Evolutionary conservation across 768 basidiomycete species (phyloP), one percentile per base, ranked within the genome.

Genomic region (Chalciporus pseudorubinellus): DNA sequence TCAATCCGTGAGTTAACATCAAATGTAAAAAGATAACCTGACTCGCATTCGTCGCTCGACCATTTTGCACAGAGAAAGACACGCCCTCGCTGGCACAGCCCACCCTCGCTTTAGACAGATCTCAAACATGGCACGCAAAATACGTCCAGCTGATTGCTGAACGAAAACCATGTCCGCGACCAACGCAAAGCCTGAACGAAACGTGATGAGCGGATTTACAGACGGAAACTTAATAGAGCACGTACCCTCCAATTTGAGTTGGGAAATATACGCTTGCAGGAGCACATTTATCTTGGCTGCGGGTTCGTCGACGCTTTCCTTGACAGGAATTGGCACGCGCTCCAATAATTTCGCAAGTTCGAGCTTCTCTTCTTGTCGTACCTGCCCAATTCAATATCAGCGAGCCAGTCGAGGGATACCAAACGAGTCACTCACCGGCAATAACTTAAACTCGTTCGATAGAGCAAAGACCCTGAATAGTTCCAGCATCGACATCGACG

Each of bases 21-120:
- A 26, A 26, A 2, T 6, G 7, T 9, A 26, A 6, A 26, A 26
- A 26, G 3, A 26, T 26, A 26, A 26, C 26, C 26, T 26, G 26
- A 26, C 26, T 26, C 26, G 9, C 91, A 92, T 90, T 49, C 85
- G 72, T 59, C 85, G 83, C 63, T 92, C 92, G 0, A 92, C 89
- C 93, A 95, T 95, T 73, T 98, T 98, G 76, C 94, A 98, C 51
- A 99, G 72, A 53, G 93, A 89, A 24, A 98, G 78, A 4, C 92
- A 92, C 7, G 91, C 87, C 59, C 92, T 85, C 0, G 95, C 93
- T 0, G 95, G 92, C 1, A 88, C 79, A 2, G 97, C 92, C 97
- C 97, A 99, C n/a, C 95, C 95, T 39, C 94, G 85, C 72, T 95
- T 97, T 52, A 98, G 73, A 66, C 95, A 98, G 50, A 98, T 99